These are phyloP conservation scores for Trypethelium eluteriae DNA, from an alignment of 495 filamentous ascomycete species.

Conservation along the genomic window DNA sequence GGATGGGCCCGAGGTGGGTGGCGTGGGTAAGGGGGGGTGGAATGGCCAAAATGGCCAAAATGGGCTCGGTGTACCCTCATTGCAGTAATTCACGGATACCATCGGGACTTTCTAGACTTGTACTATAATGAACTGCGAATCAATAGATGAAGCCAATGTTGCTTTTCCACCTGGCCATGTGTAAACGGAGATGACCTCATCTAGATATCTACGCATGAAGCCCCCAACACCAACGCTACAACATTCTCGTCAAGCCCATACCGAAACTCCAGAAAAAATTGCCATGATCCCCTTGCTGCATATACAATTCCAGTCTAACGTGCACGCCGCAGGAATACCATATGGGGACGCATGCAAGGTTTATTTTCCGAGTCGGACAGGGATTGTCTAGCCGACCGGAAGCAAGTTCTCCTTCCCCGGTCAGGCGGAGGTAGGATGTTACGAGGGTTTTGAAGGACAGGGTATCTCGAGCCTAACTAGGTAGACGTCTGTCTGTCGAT, in stretches of 20 bases:
- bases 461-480: too few relatives aligned
- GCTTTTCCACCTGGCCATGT: too few relatives aligned
- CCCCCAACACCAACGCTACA: conserved; percentile 2
- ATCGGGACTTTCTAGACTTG: too few relatives aligned
- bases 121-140: background rate
- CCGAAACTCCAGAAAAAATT: background rate
- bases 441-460: too few relatives aligned
- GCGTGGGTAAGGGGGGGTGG: background rate
- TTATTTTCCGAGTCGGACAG: background rate
- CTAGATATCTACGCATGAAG: too few relatives aligned
- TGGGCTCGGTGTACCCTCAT: background rate
- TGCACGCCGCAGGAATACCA: background rate
- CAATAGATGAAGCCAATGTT: too few relatives aligned
- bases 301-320: background rate
- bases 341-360: background rate
- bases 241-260: background rate
- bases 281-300: background rate
- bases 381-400: background rate
- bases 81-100: too few relatives aligned
- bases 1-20: background rate
- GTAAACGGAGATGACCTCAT: too few relatives aligned
- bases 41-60: background rate
- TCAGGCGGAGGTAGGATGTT: background rate
- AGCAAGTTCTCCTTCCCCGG: background rate
- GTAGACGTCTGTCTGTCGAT: too few relatives aligned